Percentiles rank a stretch among this genome's conserved stretches.
Conservation (phyloP, 495 filamentous ascomycete genomes). For the Talaromyces trachyspermus region DNA sequence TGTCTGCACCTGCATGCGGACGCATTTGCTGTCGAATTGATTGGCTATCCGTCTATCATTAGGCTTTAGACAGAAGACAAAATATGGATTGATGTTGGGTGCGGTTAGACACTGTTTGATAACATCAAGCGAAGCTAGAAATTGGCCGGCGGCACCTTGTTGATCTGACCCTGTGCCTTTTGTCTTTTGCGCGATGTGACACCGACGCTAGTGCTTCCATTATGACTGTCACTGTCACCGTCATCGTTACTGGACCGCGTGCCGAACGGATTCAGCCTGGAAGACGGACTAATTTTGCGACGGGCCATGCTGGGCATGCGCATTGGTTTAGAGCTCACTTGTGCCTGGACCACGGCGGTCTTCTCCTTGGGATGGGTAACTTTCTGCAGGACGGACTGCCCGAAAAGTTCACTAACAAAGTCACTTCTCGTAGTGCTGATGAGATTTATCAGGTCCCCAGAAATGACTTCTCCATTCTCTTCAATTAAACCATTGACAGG, state of each 20-base stretch:
- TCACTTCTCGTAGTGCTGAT: slow-evolving; percentile 79
- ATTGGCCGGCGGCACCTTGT: slow-evolving; percentile 88
- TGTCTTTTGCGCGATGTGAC: slow-evolving; percentile 29
- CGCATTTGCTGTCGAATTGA: slow-evolving; percentile 98
- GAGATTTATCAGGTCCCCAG: slow-evolving; percentile 91
- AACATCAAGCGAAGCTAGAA: slow-evolving; percentile 80
- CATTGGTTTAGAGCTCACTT: slow-evolving; percentile 87
- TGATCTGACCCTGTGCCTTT: slow-evolving; percentile 51
- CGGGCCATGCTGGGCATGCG: slow-evolving; percentile 90
- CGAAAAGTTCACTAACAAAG: slow-evolving; percentile 85
- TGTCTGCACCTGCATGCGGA: slow-evolving; percentile 87
- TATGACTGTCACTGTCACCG: slow-evolving; percentile 46
- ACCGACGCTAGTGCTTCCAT: slow-evolving; percentile 30
- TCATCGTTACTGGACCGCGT: slow-evolving; percentile 40
- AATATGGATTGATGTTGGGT: slow-evolving; percentile 81
- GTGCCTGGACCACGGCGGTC: slow-evolving; percentile 88
- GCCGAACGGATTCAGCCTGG: slow-evolving; percentile 31
- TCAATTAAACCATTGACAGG: slow-evolving; percentile 76
- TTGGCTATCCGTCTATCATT: slow-evolving; percentile 97
- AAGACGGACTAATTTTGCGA: slow-evolving; percentile 50
- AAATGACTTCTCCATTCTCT: slow-evolving; percentile 92
- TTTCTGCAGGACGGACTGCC: slow-evolving; percentile 85
- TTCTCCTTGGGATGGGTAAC: slow-evolving; percentile 86
- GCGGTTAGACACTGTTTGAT: slow-evolving; percentile 77
- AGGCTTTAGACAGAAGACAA: slow-evolving; percentile 94